Base-by-base conservation (phyloP, 2,329 filamentous ascomycete genomes). In the Talaromyces sp. region DNA sequence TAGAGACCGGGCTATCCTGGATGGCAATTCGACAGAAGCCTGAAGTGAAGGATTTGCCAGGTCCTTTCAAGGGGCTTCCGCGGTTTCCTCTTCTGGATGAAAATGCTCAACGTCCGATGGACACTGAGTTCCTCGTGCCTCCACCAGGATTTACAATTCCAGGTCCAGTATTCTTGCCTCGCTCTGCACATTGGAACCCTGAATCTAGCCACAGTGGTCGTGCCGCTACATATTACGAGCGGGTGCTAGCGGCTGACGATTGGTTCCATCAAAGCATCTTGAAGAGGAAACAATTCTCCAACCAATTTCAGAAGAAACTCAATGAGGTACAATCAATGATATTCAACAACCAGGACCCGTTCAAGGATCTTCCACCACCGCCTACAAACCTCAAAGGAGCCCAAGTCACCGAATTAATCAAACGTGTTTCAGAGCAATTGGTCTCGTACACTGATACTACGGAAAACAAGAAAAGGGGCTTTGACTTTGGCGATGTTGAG, bases 191-290 rank as follows among this genome's bases (percentile, higher is more conserved):
- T n/a, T 61, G 47, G 58, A 49, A 45, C 45, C 10, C 52, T 11
- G 45, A 35, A 13, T 15, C 35, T 47, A 45, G 19, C 33, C 19
- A 33, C 58, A 22, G n/a, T n/a, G 39, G 33, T n/a, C 22, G 25
- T 19, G 27, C 60, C 39, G 37, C 41, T 37, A 19, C 9, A 6
- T 66, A 66, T 50, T 66, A 66, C 33, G 60, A 66, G 0, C 60
- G 64, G 11, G 45, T 62, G 4, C 25, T 66, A 31, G 47, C 15
- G 25, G 59, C 59, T n/a, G 64, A 66, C 6, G 64, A 66, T 43
- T 66, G 64, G 64, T 66, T 66, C 31, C 64, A 54, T 39, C 64
- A 66, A 37, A 57, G 60, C 45, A 47, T 62, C 19, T 25, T 37
- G 19, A 35, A 52, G 6, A 37, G 43, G 17, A 57, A 58, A 31